Evolutionary conservation across 331 rosid genomes (phyloP).

Genomic region (Spiraea crenata): DNA sequence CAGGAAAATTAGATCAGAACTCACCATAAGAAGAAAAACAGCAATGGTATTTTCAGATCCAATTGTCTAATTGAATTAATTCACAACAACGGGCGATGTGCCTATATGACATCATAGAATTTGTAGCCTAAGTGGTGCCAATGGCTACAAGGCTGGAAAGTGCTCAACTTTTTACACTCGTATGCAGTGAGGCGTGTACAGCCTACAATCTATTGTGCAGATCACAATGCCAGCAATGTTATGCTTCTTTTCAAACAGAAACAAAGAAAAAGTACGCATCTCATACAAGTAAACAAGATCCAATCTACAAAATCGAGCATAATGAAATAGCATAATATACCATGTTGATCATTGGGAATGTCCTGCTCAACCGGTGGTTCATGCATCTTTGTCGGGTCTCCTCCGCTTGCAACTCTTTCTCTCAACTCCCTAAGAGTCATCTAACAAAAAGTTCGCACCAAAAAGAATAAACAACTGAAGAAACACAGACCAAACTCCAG

Average conservation of each 20-base stretch:
- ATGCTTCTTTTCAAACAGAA: no score
- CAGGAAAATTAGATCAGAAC: constrained; percentile 25
- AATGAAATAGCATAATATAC: constrained; percentile 28
- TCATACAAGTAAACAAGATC: neutral
- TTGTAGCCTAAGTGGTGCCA: neutral
- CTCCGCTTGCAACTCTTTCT: constrained; percentile 88
- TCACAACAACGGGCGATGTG: neutral
- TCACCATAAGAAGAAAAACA: neutral
- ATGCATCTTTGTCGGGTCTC: constrained; percentile 77
- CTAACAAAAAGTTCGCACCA: constrained; percentile 29
- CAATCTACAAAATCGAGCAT: neutral
- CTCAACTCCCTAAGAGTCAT: constrained; percentile 70
- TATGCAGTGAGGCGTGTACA: no score
- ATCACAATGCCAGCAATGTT: no score
- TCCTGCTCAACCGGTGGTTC: constrained; percentile 45
- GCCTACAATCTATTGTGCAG: no score
- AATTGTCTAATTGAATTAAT: neutral
- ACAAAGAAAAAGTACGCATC: no score
- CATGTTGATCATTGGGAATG: constrained; percentile 42
- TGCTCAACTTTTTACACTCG: no score
- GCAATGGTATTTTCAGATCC: neutral
- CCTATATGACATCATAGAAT: neutral
- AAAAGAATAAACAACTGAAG: neutral
- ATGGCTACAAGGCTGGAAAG: no score
- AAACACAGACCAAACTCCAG: neutral